phyloP scores from a whole-genome alignment of 2,329 filamentous ascomycete genomes.

The Penicillium expansum region DNA sequence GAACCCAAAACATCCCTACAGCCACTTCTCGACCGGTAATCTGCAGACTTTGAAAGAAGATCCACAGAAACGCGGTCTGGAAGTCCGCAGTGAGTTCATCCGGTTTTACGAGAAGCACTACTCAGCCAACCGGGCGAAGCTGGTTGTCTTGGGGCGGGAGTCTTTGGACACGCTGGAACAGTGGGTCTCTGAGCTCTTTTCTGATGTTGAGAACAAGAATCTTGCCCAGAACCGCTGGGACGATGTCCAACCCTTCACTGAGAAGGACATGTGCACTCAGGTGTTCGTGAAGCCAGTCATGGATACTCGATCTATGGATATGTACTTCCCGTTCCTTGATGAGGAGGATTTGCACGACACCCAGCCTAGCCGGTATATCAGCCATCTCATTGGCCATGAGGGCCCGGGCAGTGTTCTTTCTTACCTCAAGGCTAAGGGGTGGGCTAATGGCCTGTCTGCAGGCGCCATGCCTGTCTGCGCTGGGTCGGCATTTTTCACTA shows the following conservation, averaged over 20 bases:
- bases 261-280: constrained; percentile 64
- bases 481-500: constrained; percentile 75
- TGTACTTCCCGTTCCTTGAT: constrained; percentile 81
- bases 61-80: constrained; percentile 74
- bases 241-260: constrained; percentile 57
- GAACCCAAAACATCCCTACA: constrained; percentile 82
- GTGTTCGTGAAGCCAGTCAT: constrained; percentile 89
- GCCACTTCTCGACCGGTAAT: constrained; percentile 89
- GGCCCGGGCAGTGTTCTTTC: constrained; percentile 89
- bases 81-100: constrained; percentile 87
- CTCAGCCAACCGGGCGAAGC: constrained; percentile 90
- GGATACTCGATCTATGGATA: constrained; percentile 74
- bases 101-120: constrained; percentile 87
- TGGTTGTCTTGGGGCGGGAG: constrained; percentile 81
- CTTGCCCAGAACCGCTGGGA: constrained; percentile 68
- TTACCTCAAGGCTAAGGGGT: constrained; percentile 84
- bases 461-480: constrained; percentile 74
- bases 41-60: constrained; percentile 79
- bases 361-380: constrained; percentile 80
- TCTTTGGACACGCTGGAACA: constrained; percentile 74
- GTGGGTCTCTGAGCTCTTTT: constrained; percentile 83
- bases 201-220: constrained; percentile 76
- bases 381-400: constrained; percentile 87
- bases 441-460: constrained; percentile 79
- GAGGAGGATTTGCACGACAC: constrained; percentile 76